Base-by-base conservation (phyloP, 2,329 filamentous ascomycete genomes). In the Monilinia fructigena region DNA sequence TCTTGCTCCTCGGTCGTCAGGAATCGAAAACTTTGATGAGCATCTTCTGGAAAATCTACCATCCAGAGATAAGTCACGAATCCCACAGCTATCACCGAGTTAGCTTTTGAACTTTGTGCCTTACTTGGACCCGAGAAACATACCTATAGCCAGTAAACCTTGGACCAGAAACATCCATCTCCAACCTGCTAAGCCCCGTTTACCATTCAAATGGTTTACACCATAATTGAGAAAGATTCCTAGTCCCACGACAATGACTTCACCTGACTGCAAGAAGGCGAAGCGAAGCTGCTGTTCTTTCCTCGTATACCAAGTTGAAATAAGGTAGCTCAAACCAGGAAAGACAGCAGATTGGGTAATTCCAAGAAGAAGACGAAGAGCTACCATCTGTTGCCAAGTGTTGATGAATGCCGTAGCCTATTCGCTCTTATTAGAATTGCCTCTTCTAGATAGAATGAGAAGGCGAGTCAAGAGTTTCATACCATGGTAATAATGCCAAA, bases 311-410 rank as follows among this genome's bases (percentile, higher is more conserved):
- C 73, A 75, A 3, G 74, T 75, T 20, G 70, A 71, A 53, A 85
- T 83, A 12, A 85, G 72, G 69, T 83, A 84, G 8, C 80, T 80
- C 47, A 84, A 70, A 0, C 82, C 82, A 3, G 82, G 82, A 63
- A 83, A 85, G 52, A 84, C 79, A 18, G 82, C 82, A 68, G 77
- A 81, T 80, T 88, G 88, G 45, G 83, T 81, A 38, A 89, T 85
- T 47, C 89, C 89, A 2, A 91, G 81, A 11, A 91, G 77, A 28
- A 91, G 82, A 52, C 88, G 80, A 67, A 91, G 76, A 0, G 82
- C 86, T 66, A 91, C 88, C 87, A 91, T 90, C 75, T 90, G 83
- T 70, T 81, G 79, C 88, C 88, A 91, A 16, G 81, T 86, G 42
- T 81, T 82, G 50, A 91, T 83, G 71, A 90, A 91, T 1, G 87